These are phyloP conservation scores for Westerdykella ornata DNA, from an alignment of 2,329 filamentous ascomycete species.

Conservation along the genomic window DNA sequence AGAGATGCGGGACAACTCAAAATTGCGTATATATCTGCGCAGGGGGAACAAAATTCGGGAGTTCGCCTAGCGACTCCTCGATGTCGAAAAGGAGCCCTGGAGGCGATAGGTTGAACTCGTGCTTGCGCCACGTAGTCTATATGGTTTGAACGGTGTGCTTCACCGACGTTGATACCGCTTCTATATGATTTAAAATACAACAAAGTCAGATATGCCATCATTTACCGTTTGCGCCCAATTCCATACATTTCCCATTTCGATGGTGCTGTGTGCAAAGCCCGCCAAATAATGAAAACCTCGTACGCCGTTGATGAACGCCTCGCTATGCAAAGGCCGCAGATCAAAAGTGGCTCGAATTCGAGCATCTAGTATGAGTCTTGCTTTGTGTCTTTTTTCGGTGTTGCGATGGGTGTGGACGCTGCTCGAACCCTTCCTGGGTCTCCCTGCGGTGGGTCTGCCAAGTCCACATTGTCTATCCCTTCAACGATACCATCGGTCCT, in stretches of 20 bases:
- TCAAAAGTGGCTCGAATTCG: background rate
- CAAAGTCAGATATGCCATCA: too few species aligned
- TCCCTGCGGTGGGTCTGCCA: slow-evolving; percentile 18
- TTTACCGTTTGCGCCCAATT: slow-evolving; percentile 1
- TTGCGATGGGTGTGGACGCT: slow-evolving; percentile 1
- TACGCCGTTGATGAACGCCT: slow-evolving; percentile 2
- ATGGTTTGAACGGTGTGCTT: too few species aligned
- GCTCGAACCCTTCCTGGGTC: slow-evolving; percentile 7
- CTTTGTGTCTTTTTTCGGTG: background rate
- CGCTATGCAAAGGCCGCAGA: slow-evolving; percentile 2
- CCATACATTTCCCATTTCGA: background rate
- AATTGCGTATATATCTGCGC: too few species aligned
- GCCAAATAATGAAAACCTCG: slow-evolving; percentile 1
- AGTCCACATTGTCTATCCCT: slow-evolving; percentile 10
- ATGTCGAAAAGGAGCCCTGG: too few species aligned
- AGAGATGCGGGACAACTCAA: too few species aligned
- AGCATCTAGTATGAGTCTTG: background rate
- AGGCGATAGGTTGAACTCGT: too few species aligned
- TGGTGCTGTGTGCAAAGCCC: background rate
- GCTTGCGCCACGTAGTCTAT: too few species aligned
- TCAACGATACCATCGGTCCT: slow-evolving; percentile 9
- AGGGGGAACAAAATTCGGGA: too few species aligned
- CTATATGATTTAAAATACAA: too few species aligned
- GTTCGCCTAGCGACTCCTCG: too few species aligned
- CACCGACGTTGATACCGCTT: too few species aligned